Conservation (phyloP, 495 filamentous ascomycete genomes). For the Lindgomyces ingoldianus region DNA sequence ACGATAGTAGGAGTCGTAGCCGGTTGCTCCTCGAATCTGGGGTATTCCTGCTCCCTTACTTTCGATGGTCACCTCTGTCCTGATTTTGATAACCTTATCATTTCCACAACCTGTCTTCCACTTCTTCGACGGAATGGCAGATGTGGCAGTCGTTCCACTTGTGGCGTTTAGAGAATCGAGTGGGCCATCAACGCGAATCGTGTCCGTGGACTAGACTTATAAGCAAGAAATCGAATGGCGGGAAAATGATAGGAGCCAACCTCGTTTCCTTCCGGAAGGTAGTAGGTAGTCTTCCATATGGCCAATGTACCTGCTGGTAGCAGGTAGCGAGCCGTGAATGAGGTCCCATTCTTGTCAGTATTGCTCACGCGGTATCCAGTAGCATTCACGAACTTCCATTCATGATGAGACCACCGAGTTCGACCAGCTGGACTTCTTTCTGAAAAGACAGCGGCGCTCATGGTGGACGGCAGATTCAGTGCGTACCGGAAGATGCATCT, state of each 20-base stretch:
- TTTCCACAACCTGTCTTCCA: background rate
- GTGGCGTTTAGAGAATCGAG: background rate
- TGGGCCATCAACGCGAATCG: background rate
- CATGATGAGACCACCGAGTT: background rate
- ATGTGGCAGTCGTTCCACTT: background rate
- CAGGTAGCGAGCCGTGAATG: background rate
- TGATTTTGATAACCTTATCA: conserved; percentile 4
- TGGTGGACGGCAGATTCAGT: conserved; percentile 2
- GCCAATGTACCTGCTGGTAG: background rate
- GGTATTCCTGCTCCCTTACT: background rate
- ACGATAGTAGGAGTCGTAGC: background rate
- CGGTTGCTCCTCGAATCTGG: background rate
- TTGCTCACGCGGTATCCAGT: background rate
- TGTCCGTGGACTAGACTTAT: background rate
- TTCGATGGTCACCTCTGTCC: conserved; percentile 1
- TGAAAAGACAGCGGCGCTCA: background rate
- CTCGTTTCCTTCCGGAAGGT: background rate
- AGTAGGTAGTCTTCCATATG: background rate
- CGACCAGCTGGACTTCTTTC: background rate
- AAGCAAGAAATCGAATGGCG: background rate
- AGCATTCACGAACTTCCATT: conserved; percentile 1
- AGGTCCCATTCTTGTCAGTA: background rate
- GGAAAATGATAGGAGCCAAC: background rate
- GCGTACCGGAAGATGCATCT: background rate
- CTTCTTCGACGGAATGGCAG: background rate